Evolutionary conservation across 208 protist genomes (phyloP).

Genomic region (Trypanosoma brucei): DNA sequence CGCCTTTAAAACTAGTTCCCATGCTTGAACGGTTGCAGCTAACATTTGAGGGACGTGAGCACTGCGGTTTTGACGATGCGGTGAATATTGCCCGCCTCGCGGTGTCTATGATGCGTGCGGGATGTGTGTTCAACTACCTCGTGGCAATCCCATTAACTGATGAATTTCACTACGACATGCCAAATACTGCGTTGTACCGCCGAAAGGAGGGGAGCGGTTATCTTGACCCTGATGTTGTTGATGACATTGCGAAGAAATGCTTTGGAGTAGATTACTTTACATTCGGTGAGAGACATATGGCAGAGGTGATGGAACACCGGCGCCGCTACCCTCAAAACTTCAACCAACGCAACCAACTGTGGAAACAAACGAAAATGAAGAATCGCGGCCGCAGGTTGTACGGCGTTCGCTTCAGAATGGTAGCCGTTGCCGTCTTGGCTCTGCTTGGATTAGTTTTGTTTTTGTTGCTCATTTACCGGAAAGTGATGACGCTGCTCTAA

Average conservation of each 20-base stretch:
- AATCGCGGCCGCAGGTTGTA: too few relatives aligned
- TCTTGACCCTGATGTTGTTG: slow-evolving; percentile 74
- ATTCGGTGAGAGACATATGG: slow-evolving; percentile 60
- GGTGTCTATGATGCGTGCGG: slow-evolving; percentile 71
- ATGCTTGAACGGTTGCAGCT: slow-evolving; percentile 76
- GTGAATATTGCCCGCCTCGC: slow-evolving; percentile 88
- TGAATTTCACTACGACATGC: slow-evolving; percentile 55
- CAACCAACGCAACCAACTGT: slow-evolving; percentile 1
- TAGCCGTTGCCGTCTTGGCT: too few relatives aligned
- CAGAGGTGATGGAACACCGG: slow-evolving; percentile 52
- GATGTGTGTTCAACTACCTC: slow-evolving; percentile 84
- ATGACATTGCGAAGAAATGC: slow-evolving; percentile 81
- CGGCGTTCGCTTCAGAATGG: too few relatives aligned
- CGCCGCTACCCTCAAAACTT: slow-evolving; percentile 43
- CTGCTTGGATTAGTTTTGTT: too few relatives aligned
- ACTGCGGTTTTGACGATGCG: slow-evolving; percentile 90
- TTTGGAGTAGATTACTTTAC: slow-evolving; percentile 76
- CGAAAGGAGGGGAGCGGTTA: slow-evolving; percentile 72
- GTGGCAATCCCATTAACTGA: slow-evolving; percentile 65
- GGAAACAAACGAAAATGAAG: too few relatives aligned
- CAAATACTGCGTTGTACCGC: slow-evolving; percentile 69
- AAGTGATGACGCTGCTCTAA: too few relatives aligned
- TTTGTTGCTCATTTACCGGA: too few relatives aligned
- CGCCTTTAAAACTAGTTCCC: slow-evolving; percentile 64
- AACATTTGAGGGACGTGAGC: slow-evolving; percentile 74